Base-by-base conservation (phyloP, 495 filamentous ascomycete species). In the Penicillium desertorum region DNA sequence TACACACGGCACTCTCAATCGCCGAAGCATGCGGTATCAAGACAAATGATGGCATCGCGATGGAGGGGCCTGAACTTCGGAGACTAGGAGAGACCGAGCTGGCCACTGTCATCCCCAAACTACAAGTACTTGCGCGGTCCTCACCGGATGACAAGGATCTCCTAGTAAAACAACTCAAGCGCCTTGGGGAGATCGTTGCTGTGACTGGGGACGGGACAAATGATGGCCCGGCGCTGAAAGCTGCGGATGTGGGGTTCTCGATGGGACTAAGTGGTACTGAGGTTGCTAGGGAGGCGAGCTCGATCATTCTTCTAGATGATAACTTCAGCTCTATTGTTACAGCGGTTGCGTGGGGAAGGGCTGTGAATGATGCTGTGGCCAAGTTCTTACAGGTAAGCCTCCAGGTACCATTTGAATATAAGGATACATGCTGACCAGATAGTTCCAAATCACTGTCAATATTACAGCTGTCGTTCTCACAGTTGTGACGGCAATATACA, bases 121-220 rank as follows among this genome's bases (percentile, higher is more conserved):
- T 96, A 34, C 88, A 90, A 67, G 90, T 96, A 14, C 80, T 96
- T 39, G 91, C 91, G 39, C 87, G 91, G 39, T 95, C 91, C 19
- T 91, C 88, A 39, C 91, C 91, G 11, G 90, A 96, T 53, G 91
- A 96, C 68, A 96, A 96, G 72, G 85, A 87, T 9, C 86, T 92
- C 54, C 73, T 93, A n/a, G 89, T 92, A 27, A 82, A 82, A 46
- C 81, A 83, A 23, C 82, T 93, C 39, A 91, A 91, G 71, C 74
- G 85, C 17, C 79, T 85, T 60, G 88, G 86, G n/a, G 88, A 92
- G 53, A 91, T 83, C 14, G 89, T 93, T 34, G 89, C 89, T 42
- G 89, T 93, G 1, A 96, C 91, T 5, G 91, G 91, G 42, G 91
- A 96, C 65, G 91, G 91, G n/a, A 96, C 91, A 46, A 96, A 96